Evolutionary conservation across 352 stramenopile species (phyloP).

Genomic region (Elongisporangium anandrum): DNA sequence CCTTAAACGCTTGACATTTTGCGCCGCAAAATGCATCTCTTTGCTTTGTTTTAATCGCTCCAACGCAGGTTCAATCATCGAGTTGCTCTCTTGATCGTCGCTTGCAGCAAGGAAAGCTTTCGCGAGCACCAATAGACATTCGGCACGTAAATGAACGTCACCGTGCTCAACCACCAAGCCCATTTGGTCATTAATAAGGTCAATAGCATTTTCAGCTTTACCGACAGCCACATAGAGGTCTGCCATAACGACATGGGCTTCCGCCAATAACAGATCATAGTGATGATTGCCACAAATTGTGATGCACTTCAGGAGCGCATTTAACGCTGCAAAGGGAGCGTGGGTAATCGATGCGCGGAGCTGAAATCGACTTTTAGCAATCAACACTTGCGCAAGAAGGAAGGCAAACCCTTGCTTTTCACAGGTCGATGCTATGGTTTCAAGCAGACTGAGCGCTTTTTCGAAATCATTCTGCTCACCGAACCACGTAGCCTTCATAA

Average conservation of each 20-base stretch:
- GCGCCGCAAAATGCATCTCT: conserved; percentile 24
- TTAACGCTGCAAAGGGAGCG: conserved; percentile 49
- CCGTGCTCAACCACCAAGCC: conserved; percentile 63
- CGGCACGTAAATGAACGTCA: conserved; percentile 41
- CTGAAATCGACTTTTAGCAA: conserved; percentile 34
- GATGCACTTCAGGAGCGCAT: conserved; percentile 30
- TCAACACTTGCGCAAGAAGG: conserved; percentile 44
- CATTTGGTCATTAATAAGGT: conserved; percentile 59
- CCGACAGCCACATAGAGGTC: conserved; percentile 64
- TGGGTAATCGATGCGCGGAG: conserved; percentile 26
- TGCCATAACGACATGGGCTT: conserved; percentile 56
- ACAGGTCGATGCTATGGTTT: conserved; percentile 38
- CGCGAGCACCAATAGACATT: conserved; percentile 51
- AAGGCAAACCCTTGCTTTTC: conserved; percentile 33
- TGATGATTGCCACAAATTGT: conserved; percentile 42
- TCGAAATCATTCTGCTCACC: conserved; percentile 27
- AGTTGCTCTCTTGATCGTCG: conserved; percentile 1
- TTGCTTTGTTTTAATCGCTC: conserved; percentile 22
- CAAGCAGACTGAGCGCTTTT: conserved; percentile 32
- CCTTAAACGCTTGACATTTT: conserved; percentile 29
- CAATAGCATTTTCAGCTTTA: conserved; percentile 32
- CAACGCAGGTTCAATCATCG: background rate
- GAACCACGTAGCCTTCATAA: conserved; percentile 27
- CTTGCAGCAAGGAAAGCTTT: conserved; percentile 38
- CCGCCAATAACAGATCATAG: conserved; percentile 54